A percentile compares a stretch with the other conserved stretches of the same genome.
phyloP scores from a whole-genome alignment of 2,329 filamentous ascomycete species.

The Fusarium mangiferae region DNA sequence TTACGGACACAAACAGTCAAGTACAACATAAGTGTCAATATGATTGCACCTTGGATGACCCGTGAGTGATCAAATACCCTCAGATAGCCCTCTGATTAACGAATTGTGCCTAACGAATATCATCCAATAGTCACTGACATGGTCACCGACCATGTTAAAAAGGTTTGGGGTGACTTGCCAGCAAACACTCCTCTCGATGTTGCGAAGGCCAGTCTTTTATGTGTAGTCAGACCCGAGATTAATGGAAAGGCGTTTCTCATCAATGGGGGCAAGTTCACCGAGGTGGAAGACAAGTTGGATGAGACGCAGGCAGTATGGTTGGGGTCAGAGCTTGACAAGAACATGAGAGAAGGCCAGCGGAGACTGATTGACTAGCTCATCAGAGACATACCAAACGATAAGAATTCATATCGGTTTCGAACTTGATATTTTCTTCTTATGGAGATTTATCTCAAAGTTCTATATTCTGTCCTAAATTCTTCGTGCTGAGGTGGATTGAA shows the following conservation, averaged over 20 bases:
- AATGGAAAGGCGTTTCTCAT: slow-evolving; percentile 15
- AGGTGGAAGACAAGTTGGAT: slow-evolving; percentile 9
- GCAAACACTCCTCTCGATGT: slow-evolving; percentile 2
- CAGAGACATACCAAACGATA: no score
- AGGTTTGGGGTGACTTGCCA: slow-evolving; percentile 1
- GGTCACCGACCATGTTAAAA: neutral
- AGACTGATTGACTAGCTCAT: neutral
- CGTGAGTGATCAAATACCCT: neutral
- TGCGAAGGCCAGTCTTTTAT: slow-evolving; percentile 3
- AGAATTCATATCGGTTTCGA: no score
- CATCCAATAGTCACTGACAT: neutral
- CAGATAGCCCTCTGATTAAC: no score
- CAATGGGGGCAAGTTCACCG: slow-evolving; percentile 1
- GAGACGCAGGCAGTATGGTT: slow-evolving; percentile 6
- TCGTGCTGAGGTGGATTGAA: no score
- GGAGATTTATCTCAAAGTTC: no score
- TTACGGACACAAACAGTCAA: neutral
- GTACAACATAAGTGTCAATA: slow-evolving; percentile 8
- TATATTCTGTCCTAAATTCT: no score
- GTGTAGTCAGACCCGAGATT: neutral
- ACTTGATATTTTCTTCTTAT: no score
- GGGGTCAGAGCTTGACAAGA: neutral
- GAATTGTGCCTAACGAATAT: no score
- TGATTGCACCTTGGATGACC: slow-evolving; percentile 21
- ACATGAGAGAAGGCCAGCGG: slow-evolving; percentile 9